These are phyloP conservation scores for Borovskyia barvae DNA, from an alignment of 208 protist species.

Conservation along the genomic window DNA sequence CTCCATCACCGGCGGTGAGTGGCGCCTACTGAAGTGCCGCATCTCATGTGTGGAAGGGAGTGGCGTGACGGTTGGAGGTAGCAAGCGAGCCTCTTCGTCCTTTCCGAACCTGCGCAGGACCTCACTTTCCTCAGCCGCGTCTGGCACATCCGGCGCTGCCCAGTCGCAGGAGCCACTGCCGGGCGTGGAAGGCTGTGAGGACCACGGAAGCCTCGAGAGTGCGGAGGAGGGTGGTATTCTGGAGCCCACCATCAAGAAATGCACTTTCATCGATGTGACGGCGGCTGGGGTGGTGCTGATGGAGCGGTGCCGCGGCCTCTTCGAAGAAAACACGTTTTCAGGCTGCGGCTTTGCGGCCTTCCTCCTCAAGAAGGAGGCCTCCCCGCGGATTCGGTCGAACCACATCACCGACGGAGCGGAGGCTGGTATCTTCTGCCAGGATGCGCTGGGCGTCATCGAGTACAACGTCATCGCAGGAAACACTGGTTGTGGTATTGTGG, in stretches of 20 bases:
- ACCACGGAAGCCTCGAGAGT: too few species aligned
- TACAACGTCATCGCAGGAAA: slow-evolving; percentile 81
- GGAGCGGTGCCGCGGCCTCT: slow-evolving; percentile 60
- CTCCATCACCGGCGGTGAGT: slow-evolving; percentile 66
- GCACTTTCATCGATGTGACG: slow-evolving; percentile 74
- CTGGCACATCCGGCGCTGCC: too few species aligned
- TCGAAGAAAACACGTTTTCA: slow-evolving; percentile 72
- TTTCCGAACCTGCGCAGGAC: too few species aligned
- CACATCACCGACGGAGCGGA: slow-evolving; percentile 65
- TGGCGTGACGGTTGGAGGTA: slow-evolving; percentile 47
- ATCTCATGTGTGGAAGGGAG: slow-evolving; percentile 73
- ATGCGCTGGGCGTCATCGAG: slow-evolving; percentile 69
- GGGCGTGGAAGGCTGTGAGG: too few species aligned
- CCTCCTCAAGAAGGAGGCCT: slow-evolving; percentile 60
- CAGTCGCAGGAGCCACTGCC: too few species aligned
- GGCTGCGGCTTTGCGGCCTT: slow-evolving; percentile 83
- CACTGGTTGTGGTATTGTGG: slow-evolving; percentile 76
- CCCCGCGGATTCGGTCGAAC: slow-evolving; percentile 57
- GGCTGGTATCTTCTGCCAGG: slow-evolving; percentile 86
- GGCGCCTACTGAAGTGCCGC: slow-evolving; percentile 64
- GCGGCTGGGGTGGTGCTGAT: slow-evolving; percentile 69
- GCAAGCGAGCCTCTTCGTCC: slow-evolving; percentile 1
- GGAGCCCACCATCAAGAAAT: slow-evolving; percentile 71
- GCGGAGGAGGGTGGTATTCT: slow-evolving; percentile 2
- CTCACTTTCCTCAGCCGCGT: too few species aligned